Evolutionary conservation across 257 asterid genomes (phyloP).

Genomic region (Solanum chmielewskii): DNA sequence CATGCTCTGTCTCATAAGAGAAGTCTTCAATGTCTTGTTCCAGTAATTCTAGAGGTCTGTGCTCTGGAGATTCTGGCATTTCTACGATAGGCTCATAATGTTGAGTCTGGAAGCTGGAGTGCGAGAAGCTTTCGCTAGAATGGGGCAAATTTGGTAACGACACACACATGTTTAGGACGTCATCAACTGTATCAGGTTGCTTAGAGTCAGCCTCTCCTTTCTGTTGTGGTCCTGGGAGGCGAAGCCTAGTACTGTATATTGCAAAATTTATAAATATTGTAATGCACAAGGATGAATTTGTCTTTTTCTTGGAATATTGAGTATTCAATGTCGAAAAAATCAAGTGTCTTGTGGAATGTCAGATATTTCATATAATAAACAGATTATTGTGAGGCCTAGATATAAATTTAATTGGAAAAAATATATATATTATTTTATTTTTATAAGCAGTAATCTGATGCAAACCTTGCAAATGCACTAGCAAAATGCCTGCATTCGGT

Average conservation of each 20-base stretch:
- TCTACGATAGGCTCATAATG: slow-evolving; percentile 37
- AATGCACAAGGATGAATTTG: neutral
- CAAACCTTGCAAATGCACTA: slow-evolving; percentile 49
- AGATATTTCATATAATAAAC: neutral
- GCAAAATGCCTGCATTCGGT: slow-evolving; percentile 45
- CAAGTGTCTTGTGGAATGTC: neutral
- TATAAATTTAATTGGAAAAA: neutral
- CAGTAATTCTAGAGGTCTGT: slow-evolving; percentile 7
- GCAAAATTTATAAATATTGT: neutral
- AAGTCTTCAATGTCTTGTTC: slow-evolving; percentile 29
- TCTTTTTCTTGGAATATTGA: neutral
- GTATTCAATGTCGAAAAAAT: neutral
- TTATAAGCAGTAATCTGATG: neutral
- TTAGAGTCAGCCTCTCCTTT: neutral
- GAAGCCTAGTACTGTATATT: slow-evolving; percentile 20
- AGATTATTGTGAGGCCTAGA: neutral
- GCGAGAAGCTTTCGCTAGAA: neutral
- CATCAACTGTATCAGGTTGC: slow-evolving; percentile 2
- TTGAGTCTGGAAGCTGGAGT: neutral
- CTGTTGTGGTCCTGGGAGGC: slow-evolving; percentile 17
- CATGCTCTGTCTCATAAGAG: slow-evolving; percentile 2
- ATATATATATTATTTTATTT: neutral
- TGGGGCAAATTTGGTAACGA: neutral
- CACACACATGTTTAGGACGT: neutral
- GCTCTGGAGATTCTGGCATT: slow-evolving; percentile 35